A percentile compares a stretch with the other conserved stretches of the same genome.
phyloP scores from a whole-genome alignment of 768 basidiomycete genomes.

The Kwoniella sp. region DNA sequence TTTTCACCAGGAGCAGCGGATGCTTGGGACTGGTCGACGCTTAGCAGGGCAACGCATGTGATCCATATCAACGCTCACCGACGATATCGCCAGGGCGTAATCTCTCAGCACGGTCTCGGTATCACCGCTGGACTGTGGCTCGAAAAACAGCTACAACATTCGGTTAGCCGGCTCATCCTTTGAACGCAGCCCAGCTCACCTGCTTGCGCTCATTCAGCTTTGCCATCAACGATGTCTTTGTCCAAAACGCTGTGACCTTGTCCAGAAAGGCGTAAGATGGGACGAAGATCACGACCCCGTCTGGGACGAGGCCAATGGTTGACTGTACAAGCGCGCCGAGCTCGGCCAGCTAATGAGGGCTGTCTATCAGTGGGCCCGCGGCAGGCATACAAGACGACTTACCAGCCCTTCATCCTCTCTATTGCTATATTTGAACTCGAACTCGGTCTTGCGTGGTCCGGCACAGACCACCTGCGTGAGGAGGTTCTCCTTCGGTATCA shows the following conservation, averaged over 20 bases:
- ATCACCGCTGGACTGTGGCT: constrained; percentile 66
- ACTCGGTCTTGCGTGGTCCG: constrained; percentile 66
- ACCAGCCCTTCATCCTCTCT: constrained; percentile 66
- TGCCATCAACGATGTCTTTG: constrained; percentile 58
- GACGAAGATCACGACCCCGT: constrained; percentile 88
- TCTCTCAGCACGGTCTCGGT: constrained; percentile 73
- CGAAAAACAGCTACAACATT: constrained; percentile 69
- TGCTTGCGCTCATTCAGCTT: constrained; percentile 69
- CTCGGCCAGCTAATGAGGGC: constrained; percentile 69
- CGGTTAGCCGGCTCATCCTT: not conserved
- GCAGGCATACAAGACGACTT: constrained; percentile 1
- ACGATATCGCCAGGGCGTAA: constrained; percentile 60
- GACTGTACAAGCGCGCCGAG: constrained; percentile 81
- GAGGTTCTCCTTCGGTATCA: constrained; percentile 76
- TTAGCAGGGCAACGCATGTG: not conserved
- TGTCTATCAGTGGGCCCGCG: too few relatives aligned
- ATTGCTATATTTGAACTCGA: constrained; percentile 77
- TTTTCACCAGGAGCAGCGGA: constrained; percentile 10
- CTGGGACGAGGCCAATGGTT: constrained; percentile 69
- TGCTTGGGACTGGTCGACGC: not conserved
- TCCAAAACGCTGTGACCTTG: constrained; percentile 64
- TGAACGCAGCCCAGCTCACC: constrained; percentile 52
- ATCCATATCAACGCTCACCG: constrained; percentile 13
- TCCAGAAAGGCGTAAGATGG: constrained; percentile 84
- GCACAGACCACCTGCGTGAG: constrained; percentile 67